phyloP scores from a whole-genome alignment of 257 asterid species.

The Dorcoceras hygrometricum region DNA sequence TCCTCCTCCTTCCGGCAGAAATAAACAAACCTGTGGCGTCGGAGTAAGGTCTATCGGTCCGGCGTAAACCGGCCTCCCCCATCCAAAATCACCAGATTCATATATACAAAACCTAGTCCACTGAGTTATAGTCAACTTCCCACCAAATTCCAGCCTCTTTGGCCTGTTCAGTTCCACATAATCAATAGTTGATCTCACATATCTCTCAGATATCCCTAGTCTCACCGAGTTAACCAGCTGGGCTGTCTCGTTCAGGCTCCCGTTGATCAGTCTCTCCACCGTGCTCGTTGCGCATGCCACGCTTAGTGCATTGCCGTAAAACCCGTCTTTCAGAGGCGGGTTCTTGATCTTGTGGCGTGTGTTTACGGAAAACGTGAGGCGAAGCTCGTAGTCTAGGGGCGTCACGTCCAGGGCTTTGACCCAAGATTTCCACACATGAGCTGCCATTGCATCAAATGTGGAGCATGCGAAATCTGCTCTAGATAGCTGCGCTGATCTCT shows the following conservation, averaged over 20 bases:
- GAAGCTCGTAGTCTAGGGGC: conserved; percentile 57
- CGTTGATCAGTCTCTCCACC: conserved; percentile 38
- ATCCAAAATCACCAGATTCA: conserved; percentile 78
- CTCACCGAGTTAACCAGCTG: conserved; percentile 55
- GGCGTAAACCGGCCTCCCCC: conserved; percentile 82
- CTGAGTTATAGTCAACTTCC: conserved; percentile 75
- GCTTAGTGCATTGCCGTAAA: conserved; percentile 76
- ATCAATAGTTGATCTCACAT: conserved; percentile 74
- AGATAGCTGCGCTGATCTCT: conserved; percentile 39
- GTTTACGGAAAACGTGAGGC: conserved; percentile 81
- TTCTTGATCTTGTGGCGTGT: conserved; percentile 58
- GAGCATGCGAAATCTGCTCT: conserved; percentile 43
- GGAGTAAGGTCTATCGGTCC: conserved; percentile 90
- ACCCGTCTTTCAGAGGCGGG: conserved; percentile 59
- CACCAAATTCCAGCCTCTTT: conserved; percentile 77
- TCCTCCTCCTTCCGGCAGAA: conserved; percentile 64
- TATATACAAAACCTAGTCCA: conserved; percentile 86
- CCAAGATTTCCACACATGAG: conserved; percentile 91
- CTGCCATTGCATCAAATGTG: conserved; percentile 80
- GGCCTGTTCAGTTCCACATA: conserved; percentile 65
- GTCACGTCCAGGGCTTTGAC: conserved; percentile 55
- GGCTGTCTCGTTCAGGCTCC: conserved; percentile 36
- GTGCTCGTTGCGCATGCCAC: conserved; percentile 72
- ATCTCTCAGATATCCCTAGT: conserved; percentile 59
- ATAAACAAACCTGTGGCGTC: conserved; percentile 78